These are phyloP conservation scores for Colletotrichum lentis DNA, from an alignment of 2,329 filamentous ascomycete genomes.

Conservation along the genomic window DNA sequence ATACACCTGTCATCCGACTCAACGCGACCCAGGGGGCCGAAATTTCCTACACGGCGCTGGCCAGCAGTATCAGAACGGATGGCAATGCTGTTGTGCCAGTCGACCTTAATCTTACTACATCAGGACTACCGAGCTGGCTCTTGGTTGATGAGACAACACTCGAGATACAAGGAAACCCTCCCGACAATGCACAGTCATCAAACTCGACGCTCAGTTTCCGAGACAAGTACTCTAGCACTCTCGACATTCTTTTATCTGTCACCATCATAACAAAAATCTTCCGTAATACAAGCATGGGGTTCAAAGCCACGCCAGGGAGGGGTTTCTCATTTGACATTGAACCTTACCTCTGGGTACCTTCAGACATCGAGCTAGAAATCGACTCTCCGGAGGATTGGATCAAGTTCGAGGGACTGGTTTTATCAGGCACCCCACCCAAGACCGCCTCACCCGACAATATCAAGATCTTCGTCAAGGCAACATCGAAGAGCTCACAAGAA, in stretches of 20 bases:
- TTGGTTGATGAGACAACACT: constrained; percentile 69
- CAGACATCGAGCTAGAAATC: constrained; percentile 50
- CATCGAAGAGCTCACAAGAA: constrained; percentile 45
- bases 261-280: constrained; percentile 53
- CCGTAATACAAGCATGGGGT: constrained; percentile 49
- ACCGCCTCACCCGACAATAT: constrained; percentile 43
- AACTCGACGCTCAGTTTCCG: constrained; percentile 70
- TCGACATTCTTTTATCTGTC: constrained; percentile 61
- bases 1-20: constrained; percentile 62
- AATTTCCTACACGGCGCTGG: constrained; percentile 63
- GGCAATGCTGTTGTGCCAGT: constrained; percentile 56
- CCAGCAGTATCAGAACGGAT: constrained; percentile 65
- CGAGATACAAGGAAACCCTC: constrained; percentile 70
- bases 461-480: constrained; percentile 44
- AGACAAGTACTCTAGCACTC: constrained; percentile 67
- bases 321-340: constrained; percentile 54
- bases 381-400: constrained; percentile 56
- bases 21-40: constrained; percentile 63
- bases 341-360: constrained; percentile 52
- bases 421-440: constrained; percentile 54
- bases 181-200: constrained; percentile 63
- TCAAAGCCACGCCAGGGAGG: constrained; percentile 53
- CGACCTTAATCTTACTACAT: constrained; percentile 61
- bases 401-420: constrained; percentile 48
- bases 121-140: constrained; percentile 73